Evolutionary conservation across 176 grass and related monocot genomes (phyloP).

Genomic region (Otatea glauca): DNA sequence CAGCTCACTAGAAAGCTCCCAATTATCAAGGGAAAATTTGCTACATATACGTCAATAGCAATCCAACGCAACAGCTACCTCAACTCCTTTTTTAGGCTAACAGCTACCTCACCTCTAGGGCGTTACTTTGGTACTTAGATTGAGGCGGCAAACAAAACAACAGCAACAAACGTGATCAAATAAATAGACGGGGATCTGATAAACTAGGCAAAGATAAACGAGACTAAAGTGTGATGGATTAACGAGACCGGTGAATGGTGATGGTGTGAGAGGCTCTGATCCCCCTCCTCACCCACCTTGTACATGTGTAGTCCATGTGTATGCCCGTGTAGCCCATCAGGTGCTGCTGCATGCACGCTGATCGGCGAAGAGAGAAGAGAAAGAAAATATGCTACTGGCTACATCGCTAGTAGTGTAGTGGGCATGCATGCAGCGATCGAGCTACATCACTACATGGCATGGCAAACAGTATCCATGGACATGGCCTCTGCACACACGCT

Average conservation of each 20-base stretch:
- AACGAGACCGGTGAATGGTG: slow-evolving; percentile 28
- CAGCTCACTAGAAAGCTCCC: too few species aligned
- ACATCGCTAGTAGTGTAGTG: not conserved
- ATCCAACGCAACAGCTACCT: too few species aligned
- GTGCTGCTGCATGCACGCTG: slow-evolving; percentile 3
- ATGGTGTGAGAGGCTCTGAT: not conserved
- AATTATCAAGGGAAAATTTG: too few species aligned
- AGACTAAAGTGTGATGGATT: slow-evolving; percentile 4
- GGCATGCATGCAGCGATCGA: not conserved
- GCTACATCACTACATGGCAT: not conserved
- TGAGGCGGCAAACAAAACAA: not conserved
- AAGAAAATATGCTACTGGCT: not conserved
- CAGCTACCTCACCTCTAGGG: too few species aligned
- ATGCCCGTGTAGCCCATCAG: slow-evolving; percentile 36
- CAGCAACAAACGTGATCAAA: not conserved
- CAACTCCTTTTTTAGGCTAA: too few species aligned
- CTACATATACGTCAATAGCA: too few species aligned
- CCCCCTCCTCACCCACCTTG: not conserved
- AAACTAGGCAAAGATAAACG: slow-evolving; percentile 1
- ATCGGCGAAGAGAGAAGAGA: not conserved
- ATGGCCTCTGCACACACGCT: not conserved
- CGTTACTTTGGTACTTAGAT: too few species aligned
- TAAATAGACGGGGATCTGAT: not conserved
- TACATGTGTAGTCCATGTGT: not conserved
- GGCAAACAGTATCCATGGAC: not conserved